phyloP scores from a whole-genome alignment of 129 eudicot species.

The Lactuca sativa region DNA sequence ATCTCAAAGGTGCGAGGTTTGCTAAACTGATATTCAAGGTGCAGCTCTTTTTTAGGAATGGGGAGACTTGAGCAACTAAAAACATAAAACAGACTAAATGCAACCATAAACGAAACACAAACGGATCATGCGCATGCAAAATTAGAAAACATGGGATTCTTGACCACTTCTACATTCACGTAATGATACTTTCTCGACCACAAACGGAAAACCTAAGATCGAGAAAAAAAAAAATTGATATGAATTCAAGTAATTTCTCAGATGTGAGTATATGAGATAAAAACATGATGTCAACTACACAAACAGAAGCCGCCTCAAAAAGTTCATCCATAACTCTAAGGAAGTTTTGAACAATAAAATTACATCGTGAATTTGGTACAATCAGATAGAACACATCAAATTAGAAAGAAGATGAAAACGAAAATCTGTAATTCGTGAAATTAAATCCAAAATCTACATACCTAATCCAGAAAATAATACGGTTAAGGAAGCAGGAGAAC shows the following conservation, averaged over 20 bases:
- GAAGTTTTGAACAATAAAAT: background rate
- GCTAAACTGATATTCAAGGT: too few species aligned
- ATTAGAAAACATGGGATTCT: background rate
- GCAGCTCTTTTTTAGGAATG: background rate
- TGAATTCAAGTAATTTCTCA: background rate
- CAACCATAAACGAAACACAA: slow-evolving; percentile 2
- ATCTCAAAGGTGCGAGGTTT: slow-evolving; percentile 12
- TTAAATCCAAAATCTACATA: slow-evolving; percentile 9
- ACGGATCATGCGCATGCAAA: background rate
- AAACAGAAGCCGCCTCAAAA: background rate
- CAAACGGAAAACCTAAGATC: slow-evolving; percentile 16
- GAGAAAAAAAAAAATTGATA: background rate
- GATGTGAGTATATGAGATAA: background rate
- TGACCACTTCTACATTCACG: background rate
- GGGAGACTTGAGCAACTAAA: background rate
- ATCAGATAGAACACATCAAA: slow-evolving; percentile 17
- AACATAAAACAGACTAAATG: slow-evolving; percentile 7
- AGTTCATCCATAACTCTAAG: slow-evolving; percentile 2
- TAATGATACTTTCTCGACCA: slow-evolving; percentile 8
- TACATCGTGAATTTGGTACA: background rate
- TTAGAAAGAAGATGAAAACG: slow-evolving; percentile 5
- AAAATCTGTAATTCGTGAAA: background rate
- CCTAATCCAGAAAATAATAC: slow-evolving; percentile 13
- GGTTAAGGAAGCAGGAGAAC: slow-evolving; percentile 15
- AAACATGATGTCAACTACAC: background rate